phyloP scores from a whole-genome alignment of 352 stramenopile species.

The Thalassiosira oceanica region DNA sequence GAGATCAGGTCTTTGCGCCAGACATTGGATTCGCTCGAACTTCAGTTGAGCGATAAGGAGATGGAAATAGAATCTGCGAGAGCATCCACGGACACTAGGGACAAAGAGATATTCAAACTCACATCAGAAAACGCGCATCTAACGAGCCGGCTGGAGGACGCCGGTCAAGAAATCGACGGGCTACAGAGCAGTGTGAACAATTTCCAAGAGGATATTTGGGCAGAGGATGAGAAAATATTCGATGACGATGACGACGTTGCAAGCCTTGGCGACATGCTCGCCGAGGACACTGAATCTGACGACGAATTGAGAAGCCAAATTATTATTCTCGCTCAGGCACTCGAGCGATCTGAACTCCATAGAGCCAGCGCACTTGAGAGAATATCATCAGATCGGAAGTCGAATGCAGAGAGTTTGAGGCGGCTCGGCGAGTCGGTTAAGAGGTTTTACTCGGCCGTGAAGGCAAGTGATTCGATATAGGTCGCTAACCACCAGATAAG shows the following conservation, averaged over 20 bases:
- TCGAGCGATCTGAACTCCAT: conserved; percentile 65
- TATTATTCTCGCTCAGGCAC: conserved; percentile 58
- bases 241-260: conserved; percentile 39
- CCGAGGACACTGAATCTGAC: conserved; percentile 48
- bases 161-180: conserved; percentile 19
- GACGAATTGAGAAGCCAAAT: conserved; percentile 61
- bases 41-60: conserved; percentile 31
- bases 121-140: conserved; percentile 14
- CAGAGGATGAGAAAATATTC: conserved; percentile 31
- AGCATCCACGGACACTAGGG: conserved; percentile 27
- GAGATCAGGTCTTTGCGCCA: conserved; percentile 19
- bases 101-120: conserved; percentile 39
- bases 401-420: conserved; percentile 62
- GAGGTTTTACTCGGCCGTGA: conserved; percentile 70
- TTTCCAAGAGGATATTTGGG: conserved; percentile 5
- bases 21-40: conserved; percentile 29
- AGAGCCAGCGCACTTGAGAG: conserved; percentile 63
- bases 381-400: conserved; percentile 57
- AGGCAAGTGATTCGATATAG: conserved; percentile 15
- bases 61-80: conserved; percentile 21
- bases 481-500: neutral
- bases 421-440: conserved; percentile 69
- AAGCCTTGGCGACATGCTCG: conserved; percentile 37
- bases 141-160: conserved; percentile 2
- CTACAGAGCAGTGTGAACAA: conserved; percentile 7